Conservation (phyloP, 495 filamentous ascomycete genomes). For the Penicillium egyptiacum region DNA sequence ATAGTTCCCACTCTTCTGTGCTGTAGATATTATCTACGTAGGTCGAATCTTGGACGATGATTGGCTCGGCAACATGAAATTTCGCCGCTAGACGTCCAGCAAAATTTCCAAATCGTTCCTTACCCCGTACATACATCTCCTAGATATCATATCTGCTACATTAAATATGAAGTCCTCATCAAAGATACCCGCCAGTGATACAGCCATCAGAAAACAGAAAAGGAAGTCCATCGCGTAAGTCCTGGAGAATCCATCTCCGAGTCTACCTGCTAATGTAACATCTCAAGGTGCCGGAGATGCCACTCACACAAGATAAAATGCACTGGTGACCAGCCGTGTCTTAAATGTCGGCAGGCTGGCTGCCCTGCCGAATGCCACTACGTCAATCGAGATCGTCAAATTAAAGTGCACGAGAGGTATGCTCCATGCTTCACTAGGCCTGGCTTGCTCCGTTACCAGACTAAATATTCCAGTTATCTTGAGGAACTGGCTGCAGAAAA, state of each 20-base stretch:
- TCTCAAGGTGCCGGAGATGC: slow-evolving; percentile 36
- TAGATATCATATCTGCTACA: neutral
- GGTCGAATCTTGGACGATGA: neutral
- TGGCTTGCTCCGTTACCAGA: neutral
- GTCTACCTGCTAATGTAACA: neutral
- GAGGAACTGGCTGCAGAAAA: slow-evolving; percentile 30
- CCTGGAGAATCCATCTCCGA: no score
- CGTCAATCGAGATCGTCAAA: slow-evolving; percentile 35
- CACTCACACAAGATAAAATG: slow-evolving; percentile 43
- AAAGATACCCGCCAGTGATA: neutral
- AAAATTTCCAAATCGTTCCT: neutral
- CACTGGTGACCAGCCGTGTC: slow-evolving; percentile 37
- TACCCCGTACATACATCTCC: neutral
- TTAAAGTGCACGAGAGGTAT: slow-evolving; percentile 38
- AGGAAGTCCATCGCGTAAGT: slow-evolving; percentile 36
- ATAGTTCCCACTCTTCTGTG: neutral
- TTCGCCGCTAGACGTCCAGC: neutral
- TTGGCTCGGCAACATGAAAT: slow-evolving; percentile 4
- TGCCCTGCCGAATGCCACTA: slow-evolving; percentile 33
- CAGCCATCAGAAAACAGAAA: slow-evolving; percentile 22
- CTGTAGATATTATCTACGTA: neutral
- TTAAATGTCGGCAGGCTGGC: slow-evolving; percentile 28
- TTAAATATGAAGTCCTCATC: neutral
- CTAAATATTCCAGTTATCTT: slow-evolving; percentile 26
- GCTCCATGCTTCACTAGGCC: neutral